Conservation (phyloP, 2,329 filamentous ascomycete genomes). For the Zymoseptoria crescenta region DNA sequence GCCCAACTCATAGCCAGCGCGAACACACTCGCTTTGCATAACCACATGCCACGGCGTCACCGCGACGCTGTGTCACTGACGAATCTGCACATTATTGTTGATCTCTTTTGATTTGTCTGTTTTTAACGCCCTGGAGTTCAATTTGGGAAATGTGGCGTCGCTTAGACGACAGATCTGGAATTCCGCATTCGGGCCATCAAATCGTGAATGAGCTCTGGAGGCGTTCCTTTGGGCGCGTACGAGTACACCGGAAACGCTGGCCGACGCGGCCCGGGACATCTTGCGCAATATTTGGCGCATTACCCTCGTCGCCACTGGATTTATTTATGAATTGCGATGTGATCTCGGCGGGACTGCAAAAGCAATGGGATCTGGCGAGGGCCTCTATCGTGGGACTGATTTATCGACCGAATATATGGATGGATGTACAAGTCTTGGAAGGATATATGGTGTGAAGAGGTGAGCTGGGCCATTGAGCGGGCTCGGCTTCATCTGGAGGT, state of each 20-base stretch:
- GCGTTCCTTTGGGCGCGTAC: not conserved
- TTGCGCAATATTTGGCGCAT: not conserved
- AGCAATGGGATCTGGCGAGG: not conserved
- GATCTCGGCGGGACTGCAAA: not conserved
- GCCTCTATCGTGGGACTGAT: not conserved
- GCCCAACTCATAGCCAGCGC: slow-evolving; percentile 5
- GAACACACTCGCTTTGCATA: not conserved
- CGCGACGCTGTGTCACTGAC: not conserved
- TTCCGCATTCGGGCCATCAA: not conserved
- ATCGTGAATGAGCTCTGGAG: not conserved
- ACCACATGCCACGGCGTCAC: not conserved
- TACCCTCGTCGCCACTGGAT: not conserved
- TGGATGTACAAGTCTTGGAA: not conserved
- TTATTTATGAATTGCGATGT: not conserved
- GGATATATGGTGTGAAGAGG: no score
- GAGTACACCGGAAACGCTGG: not conserved
- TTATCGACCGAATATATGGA: not conserved
- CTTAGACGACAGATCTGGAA: not conserved
- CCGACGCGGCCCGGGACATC: not conserved
- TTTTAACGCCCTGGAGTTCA: not conserved
- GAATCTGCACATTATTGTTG: not conserved
- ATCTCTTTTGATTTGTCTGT: not conserved
- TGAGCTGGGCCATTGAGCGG: not conserved
- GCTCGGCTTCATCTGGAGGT: not conserved
- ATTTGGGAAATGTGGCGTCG: not conserved